A percentile compares a stretch with the other conserved stretches of the same genome.
phyloP scores from a whole-genome alignment of 345 rosid genomes.

The Dipteronia dyeriana region DNA sequence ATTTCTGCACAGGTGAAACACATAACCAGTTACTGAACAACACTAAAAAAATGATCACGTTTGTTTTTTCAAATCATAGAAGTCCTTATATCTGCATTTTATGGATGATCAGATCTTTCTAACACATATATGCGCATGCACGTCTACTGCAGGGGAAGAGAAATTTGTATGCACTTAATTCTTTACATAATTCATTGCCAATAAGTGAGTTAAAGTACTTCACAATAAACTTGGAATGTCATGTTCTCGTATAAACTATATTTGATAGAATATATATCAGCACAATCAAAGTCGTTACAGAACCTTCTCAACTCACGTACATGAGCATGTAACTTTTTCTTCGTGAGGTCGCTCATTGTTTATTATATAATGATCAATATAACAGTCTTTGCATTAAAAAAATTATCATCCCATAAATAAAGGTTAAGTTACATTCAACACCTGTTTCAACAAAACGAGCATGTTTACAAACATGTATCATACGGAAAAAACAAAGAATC shows the following conservation, averaged over 20 bases:
- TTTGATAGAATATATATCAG: not conserved
- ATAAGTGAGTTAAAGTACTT: not conserved
- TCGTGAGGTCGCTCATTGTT: not conserved
- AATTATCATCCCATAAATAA: not conserved
- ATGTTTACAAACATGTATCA: not conserved
- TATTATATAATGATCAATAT: not conserved
- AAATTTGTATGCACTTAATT: not conserved
- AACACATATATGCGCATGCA: not conserved
- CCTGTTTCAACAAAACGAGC: not conserved
- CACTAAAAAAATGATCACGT: not conserved
- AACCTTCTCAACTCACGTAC: not conserved
- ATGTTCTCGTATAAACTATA: not conserved
- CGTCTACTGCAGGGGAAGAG: not conserved
- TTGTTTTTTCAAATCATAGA: not conserved
- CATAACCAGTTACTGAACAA: conserved; percentile 12
- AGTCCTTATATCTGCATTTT: not conserved
- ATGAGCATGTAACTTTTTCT: not conserved
- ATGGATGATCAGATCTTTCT: conserved; percentile 16
- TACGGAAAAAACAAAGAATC: not conserved
- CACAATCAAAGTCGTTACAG: not conserved
- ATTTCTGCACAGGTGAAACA: conserved; percentile 59
- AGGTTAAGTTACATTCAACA: not conserved
- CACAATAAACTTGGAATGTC: not conserved
- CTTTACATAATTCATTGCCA: not conserved
- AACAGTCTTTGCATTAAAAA: not conserved